Conservation (phyloP, 495 filamentous ascomycete species). For the Chaetomium fimeti region DNA sequence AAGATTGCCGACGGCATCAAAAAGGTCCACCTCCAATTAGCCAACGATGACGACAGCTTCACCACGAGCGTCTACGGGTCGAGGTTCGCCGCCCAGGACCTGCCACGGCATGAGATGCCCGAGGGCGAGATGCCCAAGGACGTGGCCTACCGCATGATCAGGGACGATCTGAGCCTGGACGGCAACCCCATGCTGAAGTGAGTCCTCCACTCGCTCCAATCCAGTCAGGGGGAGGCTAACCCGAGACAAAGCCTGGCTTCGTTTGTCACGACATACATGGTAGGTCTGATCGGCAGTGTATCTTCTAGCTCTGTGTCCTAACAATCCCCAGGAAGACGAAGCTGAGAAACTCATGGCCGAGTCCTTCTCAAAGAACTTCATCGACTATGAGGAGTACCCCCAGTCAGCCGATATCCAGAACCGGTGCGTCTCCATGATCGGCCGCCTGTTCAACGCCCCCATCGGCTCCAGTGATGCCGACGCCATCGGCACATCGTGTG, state of each 20-base stretch:
- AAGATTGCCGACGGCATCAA: conserved; percentile 46
- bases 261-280: conserved; percentile 88
- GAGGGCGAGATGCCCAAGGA: conserved; percentile 84
- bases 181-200: conserved; percentile 87
- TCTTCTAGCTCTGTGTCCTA: neutral
- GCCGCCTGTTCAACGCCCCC: conserved; percentile 78
- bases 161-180: conserved; percentile 85
- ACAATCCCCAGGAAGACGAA: conserved; percentile 67
- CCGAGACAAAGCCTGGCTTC: conserved; percentile 54
- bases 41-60: conserved; percentile 59
- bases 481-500: conserved; percentile 79
- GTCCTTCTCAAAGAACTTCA: conserved; percentile 87
- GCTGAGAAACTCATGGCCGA: conserved; percentile 89
- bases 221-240: conserved; percentile 6
- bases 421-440: conserved; percentile 91
- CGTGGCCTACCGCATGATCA: conserved; percentile 92
- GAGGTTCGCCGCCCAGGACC: conserved; percentile 70
- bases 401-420: conserved; percentile 88
- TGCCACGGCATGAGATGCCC: conserved; percentile 85
- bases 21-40: conserved; percentile 46
- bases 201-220: conserved; percentile 26
- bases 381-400: conserved; percentile 90
- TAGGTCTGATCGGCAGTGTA: conserved; percentile 32
- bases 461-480: conserved; percentile 45
- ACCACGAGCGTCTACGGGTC: conserved; percentile 82